Evolutionary conservation across 148 eudicot species (phyloP).

Genomic region (Salicornia ramosissima): DNA sequence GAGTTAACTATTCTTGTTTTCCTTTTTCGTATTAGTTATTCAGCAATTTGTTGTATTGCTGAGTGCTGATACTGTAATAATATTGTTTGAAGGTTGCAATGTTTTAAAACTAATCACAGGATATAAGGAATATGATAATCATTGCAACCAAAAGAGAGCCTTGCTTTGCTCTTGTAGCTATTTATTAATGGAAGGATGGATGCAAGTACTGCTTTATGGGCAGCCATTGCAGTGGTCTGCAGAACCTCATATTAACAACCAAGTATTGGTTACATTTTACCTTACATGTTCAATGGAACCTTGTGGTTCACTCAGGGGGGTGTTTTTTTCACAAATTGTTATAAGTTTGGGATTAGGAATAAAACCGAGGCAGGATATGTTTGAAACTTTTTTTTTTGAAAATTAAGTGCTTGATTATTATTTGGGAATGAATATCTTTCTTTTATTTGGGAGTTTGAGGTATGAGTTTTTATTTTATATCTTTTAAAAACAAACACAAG

Average conservation of each 20-base stretch:
- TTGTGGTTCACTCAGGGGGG: neutral
- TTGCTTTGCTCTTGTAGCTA: neutral
- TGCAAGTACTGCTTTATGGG: slow-evolving; percentile 1
- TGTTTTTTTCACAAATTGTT: too few relatives aligned
- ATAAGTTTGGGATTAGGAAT: too few relatives aligned
- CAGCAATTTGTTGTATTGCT: neutral
- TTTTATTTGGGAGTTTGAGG: too few relatives aligned
- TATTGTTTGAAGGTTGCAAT: neutral
- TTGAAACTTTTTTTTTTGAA: too few relatives aligned
- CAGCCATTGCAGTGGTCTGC: neutral
- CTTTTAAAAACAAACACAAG: too few relatives aligned
- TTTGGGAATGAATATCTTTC: too few relatives aligned
- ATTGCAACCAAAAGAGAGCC: neutral
- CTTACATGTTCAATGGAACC: neutral
- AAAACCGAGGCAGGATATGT: too few relatives aligned
- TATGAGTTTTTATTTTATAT: too few relatives aligned
- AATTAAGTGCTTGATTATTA: too few relatives aligned
- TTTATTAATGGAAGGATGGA: neutral
- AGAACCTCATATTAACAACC: neutral
- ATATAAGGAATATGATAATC: neutral
- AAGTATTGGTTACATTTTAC: neutral
- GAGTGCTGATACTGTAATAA: neutral
- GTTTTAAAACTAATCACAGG: neutral
- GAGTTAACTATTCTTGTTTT: neutral
- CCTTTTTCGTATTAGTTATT: neutral